phyloP scores from a whole-genome alignment of 352 stramenopile species.

The Bremia lactucae region DNA sequence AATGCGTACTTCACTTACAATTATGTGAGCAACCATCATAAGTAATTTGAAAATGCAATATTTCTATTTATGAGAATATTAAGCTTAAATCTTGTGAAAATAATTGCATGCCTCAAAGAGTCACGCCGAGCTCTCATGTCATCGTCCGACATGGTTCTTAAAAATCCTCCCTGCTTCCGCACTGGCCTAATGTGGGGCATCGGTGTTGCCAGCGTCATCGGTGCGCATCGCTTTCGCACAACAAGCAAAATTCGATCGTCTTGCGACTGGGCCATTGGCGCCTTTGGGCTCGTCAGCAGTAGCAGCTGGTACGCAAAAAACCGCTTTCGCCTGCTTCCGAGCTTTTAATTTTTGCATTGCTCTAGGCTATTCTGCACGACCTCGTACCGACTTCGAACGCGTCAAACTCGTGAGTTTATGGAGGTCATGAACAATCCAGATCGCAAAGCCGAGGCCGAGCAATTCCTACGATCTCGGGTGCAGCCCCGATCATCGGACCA shows the following conservation, averaged over 20 bases:
- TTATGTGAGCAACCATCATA: no score
- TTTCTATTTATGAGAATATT: no score
- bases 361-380: conserved; percentile 50
- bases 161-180: conserved; percentile 74
- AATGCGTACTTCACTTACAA: no score
- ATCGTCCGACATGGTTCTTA: conserved; percentile 32
- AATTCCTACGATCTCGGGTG: conserved; percentile 64
- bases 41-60: no score
- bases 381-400: conserved; percentile 35
- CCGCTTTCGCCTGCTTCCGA: background rate
- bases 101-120: no score
- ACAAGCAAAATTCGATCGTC: conserved; percentile 40
- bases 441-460: conserved; percentile 54
- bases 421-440: conserved; percentile 77
- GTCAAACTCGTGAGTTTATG: conserved; percentile 72
- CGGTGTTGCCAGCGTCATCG: conserved; percentile 40
- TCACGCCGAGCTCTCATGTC: no score
- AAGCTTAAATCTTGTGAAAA: no score
- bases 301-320: conserved; percentile 33
- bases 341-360: background rate
- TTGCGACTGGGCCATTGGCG: conserved; percentile 52
- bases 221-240: conserved; percentile 58
- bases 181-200: conserved; percentile 75
- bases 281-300: conserved; percentile 46
- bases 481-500: conserved; percentile 11